A percentile compares a stretch with the other conserved stretches of the same genome.
These are phyloP conservation scores for Vigna mungo DNA, from an alignment of 306 rosid genomes.

Conservation along the genomic window DNA sequence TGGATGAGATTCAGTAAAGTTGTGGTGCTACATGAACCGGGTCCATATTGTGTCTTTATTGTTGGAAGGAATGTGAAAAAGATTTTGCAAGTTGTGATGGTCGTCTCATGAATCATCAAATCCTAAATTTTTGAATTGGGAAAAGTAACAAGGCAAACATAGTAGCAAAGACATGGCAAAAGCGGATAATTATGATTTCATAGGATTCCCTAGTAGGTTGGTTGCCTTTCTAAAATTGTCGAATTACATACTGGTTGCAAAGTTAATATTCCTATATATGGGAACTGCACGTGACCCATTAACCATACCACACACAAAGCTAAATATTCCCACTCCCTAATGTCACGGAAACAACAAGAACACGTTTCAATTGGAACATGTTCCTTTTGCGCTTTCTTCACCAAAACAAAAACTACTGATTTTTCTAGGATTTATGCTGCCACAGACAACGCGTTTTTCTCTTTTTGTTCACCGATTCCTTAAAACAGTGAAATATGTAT, in stretches of 20 bases:
- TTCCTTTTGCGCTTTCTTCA: slow-evolving; percentile 46
- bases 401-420: slow-evolving; percentile 25
- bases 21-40: slow-evolving; percentile 29
- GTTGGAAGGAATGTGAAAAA: slow-evolving; percentile 3
- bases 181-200: slow-evolving; percentile 39
- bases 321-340: slow-evolving; percentile 40
- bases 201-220: slow-evolving; percentile 48
- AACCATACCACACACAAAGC: slow-evolving; percentile 31
- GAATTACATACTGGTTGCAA: slow-evolving; percentile 17
- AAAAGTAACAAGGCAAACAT: background rate
- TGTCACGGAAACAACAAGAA: slow-evolving; percentile 34
- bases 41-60: slow-evolving; percentile 28
- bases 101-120: slow-evolving; percentile 34
- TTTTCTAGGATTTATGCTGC: slow-evolving; percentile 37
- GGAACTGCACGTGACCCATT: slow-evolving; percentile 51
- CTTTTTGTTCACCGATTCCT: background rate
- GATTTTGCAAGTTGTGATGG: slow-evolving; percentile 44
- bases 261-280: slow-evolving; percentile 41
- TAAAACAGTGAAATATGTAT: slow-evolving; percentile 10
- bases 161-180: slow-evolving; percentile 11
- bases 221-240: slow-evolving; percentile 39
- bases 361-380: slow-evolving; percentile 46
- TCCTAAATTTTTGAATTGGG: slow-evolving; percentile 15
- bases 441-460: background rate
- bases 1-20: slow-evolving; percentile 20